These are phyloP conservation scores for Hypoxylon cercidicola DNA, from an alignment of 495 filamentous ascomycete genomes.

Conservation along the genomic window DNA sequence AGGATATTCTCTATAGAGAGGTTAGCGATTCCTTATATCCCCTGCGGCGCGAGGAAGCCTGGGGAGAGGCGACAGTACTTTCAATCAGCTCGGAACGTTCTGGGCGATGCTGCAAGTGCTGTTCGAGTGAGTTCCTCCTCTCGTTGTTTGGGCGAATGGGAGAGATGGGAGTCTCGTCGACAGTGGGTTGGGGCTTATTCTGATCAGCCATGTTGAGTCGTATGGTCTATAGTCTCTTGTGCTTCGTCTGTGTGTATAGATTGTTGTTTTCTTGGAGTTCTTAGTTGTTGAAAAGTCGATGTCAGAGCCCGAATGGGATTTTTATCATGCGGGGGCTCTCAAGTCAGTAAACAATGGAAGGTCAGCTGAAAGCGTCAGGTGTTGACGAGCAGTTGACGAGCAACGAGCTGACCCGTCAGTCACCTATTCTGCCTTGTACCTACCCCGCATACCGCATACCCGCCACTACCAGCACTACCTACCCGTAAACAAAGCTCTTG, in stretches of 20 bases:
- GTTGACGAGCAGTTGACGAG: conserved; percentile 14
- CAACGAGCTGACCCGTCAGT: not conserved
- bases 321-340: conserved; percentile 16
- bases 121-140: conserved; percentile 89
- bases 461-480: no score
- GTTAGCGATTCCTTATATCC: conserved; percentile 2
- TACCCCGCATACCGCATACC: not conserved
- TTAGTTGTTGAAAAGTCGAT: not conserved
- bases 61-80: conserved; percentile 61
- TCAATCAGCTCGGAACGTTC: conserved; percentile 86
- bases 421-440: conserved; percentile 10
- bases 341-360: conserved; percentile 22
- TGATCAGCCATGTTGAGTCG: conserved; percentile 54
- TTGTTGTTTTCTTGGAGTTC: not conserved
- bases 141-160: conserved; percentile 63
- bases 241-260: not conserved
- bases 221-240: conserved; percentile 1
- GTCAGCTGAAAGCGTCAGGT: conserved; percentile 36
- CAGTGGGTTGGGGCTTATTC: conserved; percentile 41
- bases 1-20: conserved; percentile 76
- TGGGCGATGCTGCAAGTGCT: conserved; percentile 81
- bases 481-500: conserved; percentile 5
- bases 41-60: conserved; percentile 1
- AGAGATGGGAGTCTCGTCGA: conserved; percentile 73
- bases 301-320: conserved; percentile 3